These are phyloP conservation scores for Peniophora sp. DNA, from an alignment of 1,284 basidiomycete species.

Conservation along the genomic window DNA sequence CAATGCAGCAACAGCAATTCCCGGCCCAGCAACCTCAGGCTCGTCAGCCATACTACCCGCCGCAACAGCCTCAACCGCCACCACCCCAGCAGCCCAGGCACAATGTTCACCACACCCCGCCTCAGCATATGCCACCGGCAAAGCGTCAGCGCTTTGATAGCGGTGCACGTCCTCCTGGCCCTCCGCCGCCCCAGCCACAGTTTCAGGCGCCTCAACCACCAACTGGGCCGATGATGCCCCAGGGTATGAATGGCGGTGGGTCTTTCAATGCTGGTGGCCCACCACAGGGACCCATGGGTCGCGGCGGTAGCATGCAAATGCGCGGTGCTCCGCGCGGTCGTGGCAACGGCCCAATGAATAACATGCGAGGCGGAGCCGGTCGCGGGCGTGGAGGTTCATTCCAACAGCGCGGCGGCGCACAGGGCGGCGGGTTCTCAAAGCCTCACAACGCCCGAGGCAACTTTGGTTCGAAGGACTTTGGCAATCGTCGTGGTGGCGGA, in stretches of 20 bases:
- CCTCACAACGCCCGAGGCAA: conserved; percentile 57
- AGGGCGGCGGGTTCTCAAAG: conserved; percentile 32
- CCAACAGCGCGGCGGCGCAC: conserved; percentile 21
- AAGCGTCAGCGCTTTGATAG: conserved; percentile 84
- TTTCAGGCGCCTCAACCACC: conserved; percentile 37
- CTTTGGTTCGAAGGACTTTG: conserved; percentile 44
- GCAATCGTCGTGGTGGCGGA: conserved; percentile 55
- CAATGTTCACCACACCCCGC: conserved; percentile 51
- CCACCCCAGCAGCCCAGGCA: conserved; percentile 38
- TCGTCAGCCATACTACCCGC: conserved; percentile 19
- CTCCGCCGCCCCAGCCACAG: conserved; percentile 39
- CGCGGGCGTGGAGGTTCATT: conserved; percentile 11
- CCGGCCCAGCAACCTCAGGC: conserved; percentile 21
- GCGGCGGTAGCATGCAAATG: conserved; percentile 21
- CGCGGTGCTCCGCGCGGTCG: conserved; percentile 37
- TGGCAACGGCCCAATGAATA: conserved; percentile 33
- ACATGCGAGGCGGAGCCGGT: conserved; percentile 28
- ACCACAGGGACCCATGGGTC: conserved; percentile 16
- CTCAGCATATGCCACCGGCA: conserved; percentile 68
- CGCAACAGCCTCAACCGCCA: conserved; percentile 28
- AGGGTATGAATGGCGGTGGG: conserved; percentile 29
- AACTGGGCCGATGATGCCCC: conserved; percentile 29
- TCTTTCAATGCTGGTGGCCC: conserved; percentile 29
- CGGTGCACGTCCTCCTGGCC: conserved; percentile 30
- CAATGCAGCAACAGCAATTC: conserved; percentile 15